Base-by-base conservation (phyloP, 495 filamentous ascomycete genomes). In the Darksidea phi region DNA sequence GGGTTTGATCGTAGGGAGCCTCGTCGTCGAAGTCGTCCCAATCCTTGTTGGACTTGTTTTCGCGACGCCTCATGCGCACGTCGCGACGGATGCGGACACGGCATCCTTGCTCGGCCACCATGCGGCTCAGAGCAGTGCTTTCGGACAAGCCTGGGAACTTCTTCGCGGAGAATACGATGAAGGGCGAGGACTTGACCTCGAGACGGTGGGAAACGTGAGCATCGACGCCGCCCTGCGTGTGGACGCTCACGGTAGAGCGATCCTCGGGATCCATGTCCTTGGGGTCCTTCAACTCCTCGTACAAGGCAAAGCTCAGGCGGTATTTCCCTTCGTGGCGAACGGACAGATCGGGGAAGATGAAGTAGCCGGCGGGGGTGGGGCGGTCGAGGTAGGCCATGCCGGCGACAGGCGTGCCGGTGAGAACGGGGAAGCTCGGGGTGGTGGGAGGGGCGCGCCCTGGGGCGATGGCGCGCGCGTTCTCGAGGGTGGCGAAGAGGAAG, bases 301-400 rank as follows among this genome's bases (percentile, higher is more conserved):
- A 98, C 17, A 98, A 80, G 67, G 90, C 90, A 77, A 98, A 98
- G 65, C 83, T 87, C 59, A 98, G 75, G 8, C 87, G 80, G 69
- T 96, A 98, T 54, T 87, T 86, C 50, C 94, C 94, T 72, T 98
- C 94, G 72, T 97, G 93, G 52, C 95, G 88, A 49, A 98, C 94
- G 0, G 94, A 97, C 37, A 98, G 79, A 75, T 98, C 94, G 0
- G 95, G 94, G 69, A 98, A 98, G 74, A 98, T 88, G 72, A 98
- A 98, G 74, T 97, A 98, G 54, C 95, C 94, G 46, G 93, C 94
- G 42, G 90, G 90, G 20, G 77, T 79, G 0, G 94, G 94, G 25
- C 95, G 90, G 68, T 98, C 94, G 24, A 98, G 79, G 72, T 97
- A 97, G 20, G 93, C 92, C 80, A 97, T 95, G 41, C 94, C 95